Evolutionary conservation across 495 filamentous ascomycete species (phyloP), one percentile per base, ranked within the genome.

Genomic region (Penicillium cataractarum): DNA sequence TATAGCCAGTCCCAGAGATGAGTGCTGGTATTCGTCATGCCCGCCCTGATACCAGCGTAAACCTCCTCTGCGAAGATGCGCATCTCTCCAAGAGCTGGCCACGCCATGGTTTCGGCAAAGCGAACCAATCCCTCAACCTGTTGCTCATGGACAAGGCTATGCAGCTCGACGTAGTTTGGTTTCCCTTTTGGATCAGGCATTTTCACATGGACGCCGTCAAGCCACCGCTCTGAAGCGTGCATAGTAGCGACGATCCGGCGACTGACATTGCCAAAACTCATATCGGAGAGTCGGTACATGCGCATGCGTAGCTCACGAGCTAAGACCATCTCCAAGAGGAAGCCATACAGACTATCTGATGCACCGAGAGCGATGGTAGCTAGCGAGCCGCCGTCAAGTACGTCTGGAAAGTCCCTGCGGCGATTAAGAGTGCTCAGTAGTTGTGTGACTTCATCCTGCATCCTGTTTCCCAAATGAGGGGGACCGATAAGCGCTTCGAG

Each of bases 1-100:
- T 32, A 62, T 6, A 62, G 60, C 60, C 60, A 62, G 40, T 62
- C 60, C 15, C 56, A 44, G 21, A 62, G 52, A 56, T 58, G 22
- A 3, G 9, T 31, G 19, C 19, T 37, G 15, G 15, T 42, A 27
- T 26, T 26, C 32, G 10, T 29, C 32, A n/a, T 29, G 22, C 50
- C 50, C 29, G 32, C 29, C 46, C 26, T 22, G 8, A 62, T 37
- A 26, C 35, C 29, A 21, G 39, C 17, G 33, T 62, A 62, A 6
- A 35, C 60, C 8, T 62, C 50, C 22, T 62, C 60, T 12, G 24
- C 7, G 21, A 40, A 39, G 12, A 22, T 29, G 15, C 60, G 49
- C 29, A 56, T 53, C 29, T 62, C 60, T 9, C 52, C 40, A 21
- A 62, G 8, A 12, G 32, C 49, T 9, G 60, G 60, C 60, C 60